Percentiles rank a stretch among this genome's conserved stretches.
Conservation (phyloP, 805 yeast species). For the Sugiyamaella chiloensis region DNA sequence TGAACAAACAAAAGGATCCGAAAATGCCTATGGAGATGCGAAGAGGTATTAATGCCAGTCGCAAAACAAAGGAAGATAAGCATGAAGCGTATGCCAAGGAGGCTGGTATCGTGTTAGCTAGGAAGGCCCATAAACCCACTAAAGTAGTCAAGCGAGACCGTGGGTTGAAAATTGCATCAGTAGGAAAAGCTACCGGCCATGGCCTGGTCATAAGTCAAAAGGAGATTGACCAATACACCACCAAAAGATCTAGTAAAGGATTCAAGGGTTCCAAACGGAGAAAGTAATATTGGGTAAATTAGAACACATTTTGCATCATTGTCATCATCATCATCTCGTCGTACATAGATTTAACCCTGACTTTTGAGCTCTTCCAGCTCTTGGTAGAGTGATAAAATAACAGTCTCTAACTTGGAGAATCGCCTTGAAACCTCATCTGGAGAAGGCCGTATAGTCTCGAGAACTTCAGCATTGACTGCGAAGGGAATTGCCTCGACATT, state of each 20-base stretch:
- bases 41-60: conserved; percentile 71
- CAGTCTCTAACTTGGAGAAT: conserved; percentile 19
- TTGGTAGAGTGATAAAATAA: conserved; percentile 13
- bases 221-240: conserved; percentile 50
- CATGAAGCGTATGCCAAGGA: conserved; percentile 78
- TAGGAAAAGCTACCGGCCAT: conserved; percentile 74
- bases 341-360: background rate
- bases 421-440: conserved; percentile 19
- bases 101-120: conserved; percentile 85
- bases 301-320: no score
- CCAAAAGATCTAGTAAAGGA: background rate
- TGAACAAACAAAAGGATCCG: conserved; percentile 46
- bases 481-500: background rate
- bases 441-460: conserved; percentile 9
- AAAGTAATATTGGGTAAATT: no score
- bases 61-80: conserved; percentile 46
- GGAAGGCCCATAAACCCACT: conserved; percentile 34
- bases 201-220: conserved; percentile 68
- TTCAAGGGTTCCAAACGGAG: no score
- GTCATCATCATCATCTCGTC: no score
- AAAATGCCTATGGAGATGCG: conserved; percentile 88
- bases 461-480: conserved; percentile 8
- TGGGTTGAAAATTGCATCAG: conserved; percentile 72
- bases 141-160: conserved; percentile 57
- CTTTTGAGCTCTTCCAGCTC: conserved; percentile 8